phyloP scores from a whole-genome alignment of 306 rosid genomes.

The Dalbergia cochinchinensis region DNA sequence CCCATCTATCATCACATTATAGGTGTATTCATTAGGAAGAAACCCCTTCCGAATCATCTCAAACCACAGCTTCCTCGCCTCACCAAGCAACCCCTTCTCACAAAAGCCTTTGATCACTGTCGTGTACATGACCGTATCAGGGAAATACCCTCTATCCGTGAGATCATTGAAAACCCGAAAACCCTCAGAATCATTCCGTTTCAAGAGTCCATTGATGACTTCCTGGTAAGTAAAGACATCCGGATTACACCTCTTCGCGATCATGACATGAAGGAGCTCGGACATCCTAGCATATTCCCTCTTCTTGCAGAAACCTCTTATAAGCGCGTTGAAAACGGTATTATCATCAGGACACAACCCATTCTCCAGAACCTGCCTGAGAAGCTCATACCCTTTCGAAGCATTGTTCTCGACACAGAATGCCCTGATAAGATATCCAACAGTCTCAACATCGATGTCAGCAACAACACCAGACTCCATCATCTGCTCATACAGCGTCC shows the following conservation, averaged over 20 bases:
- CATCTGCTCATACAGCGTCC: conserved; percentile 77
- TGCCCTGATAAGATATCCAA: conserved; percentile 65
- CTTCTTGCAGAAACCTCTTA: conserved; percentile 64
- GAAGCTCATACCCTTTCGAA: conserved; percentile 67
- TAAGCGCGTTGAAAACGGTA: conserved; percentile 60
- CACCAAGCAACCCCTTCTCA: conserved; percentile 54
- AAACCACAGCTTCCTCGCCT: conserved; percentile 82
- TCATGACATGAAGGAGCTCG: conserved; percentile 79
- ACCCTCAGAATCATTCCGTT: conserved; percentile 49
- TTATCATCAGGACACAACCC: conserved; percentile 61
- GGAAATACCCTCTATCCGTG: conserved; percentile 82
- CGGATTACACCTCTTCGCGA: conserved; percentile 52
- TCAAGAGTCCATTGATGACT: conserved; percentile 69
- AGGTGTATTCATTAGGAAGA: conserved; percentile 70
- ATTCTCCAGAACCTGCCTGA: conserved; percentile 63
- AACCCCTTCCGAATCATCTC: conserved; percentile 81
- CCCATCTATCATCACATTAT: conserved; percentile 65
- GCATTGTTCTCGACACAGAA: conserved; percentile 61
- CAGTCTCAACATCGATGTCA: conserved; percentile 62
- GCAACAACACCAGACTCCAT: conserved; percentile 59
- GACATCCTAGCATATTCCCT: conserved; percentile 57
- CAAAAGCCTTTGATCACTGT: conserved; percentile 73
- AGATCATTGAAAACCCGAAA: conserved; percentile 73
- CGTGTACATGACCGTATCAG: conserved; percentile 75
- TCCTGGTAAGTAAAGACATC: conserved; percentile 67